A percentile compares a stretch with the other conserved stretches of the same genome.
Conservation (phyloP, 2,329 filamentous ascomycete genomes). For the Dendrostoma leiphaemia region DNA sequence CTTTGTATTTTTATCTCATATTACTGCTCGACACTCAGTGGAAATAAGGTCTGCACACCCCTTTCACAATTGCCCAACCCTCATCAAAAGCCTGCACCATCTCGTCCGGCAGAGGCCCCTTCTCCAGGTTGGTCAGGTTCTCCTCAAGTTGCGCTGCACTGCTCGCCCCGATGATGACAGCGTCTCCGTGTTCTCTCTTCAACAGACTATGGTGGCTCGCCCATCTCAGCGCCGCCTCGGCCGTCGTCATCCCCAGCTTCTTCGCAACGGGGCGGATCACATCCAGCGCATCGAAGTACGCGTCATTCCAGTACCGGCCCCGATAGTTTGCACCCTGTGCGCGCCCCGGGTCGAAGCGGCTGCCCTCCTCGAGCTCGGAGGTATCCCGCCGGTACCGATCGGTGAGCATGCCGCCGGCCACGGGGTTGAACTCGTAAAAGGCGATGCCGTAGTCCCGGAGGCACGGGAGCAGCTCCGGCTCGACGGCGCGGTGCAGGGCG, state of each 20-base stretch:
- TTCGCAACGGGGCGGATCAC: conserved; percentile 59
- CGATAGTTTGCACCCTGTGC: conserved; percentile 46
- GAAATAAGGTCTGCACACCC: conserved; percentile 19
- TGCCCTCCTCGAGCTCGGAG: conserved; percentile 31
- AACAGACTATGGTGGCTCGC: conserved; percentile 59
- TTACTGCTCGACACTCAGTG: no score
- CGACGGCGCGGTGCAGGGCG: conserved; percentile 28
- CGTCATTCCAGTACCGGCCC: conserved; percentile 61
- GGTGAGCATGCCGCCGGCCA: conserved; percentile 46
- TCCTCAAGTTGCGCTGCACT: conserved; percentile 43
- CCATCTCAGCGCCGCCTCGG: conserved; percentile 67
- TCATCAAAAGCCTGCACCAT: conserved; percentile 68
- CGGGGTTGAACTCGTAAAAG: conserved; percentile 38
- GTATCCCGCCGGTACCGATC: conserved; percentile 31
- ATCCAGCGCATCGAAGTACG: conserved; percentile 51
- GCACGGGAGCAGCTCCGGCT: conserved; percentile 40
- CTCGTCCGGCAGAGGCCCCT: conserved; percentile 66
- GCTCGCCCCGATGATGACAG: conserved; percentile 48
- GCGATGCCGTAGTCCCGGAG: conserved; percentile 40
- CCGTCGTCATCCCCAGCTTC: conserved; percentile 58
- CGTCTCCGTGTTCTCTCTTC: conserved; percentile 37
- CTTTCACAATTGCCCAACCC: conserved; percentile 69
- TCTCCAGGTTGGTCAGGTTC: conserved; percentile 46
- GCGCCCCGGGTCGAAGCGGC: conserved; percentile 37
- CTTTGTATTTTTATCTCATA: no score